phyloP scores from a whole-genome alignment of 805 yeast genomes.

The Clavispora fructus region DNA sequence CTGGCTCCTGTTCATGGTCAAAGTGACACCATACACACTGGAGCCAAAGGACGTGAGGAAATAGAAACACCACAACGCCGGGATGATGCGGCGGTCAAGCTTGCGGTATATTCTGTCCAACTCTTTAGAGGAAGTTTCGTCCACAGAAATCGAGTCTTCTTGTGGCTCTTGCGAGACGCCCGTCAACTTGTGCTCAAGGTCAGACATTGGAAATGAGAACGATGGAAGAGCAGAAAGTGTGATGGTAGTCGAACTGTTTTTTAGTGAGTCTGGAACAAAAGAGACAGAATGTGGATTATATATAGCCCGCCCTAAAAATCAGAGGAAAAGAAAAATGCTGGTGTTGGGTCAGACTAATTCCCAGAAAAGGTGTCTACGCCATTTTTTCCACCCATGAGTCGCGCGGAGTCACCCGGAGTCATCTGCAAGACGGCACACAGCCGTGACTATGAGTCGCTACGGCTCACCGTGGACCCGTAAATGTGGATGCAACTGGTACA shows the following conservation, averaged over 20 bases:
- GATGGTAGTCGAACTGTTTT: too few species aligned
- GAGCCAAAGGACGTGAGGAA: conserved; percentile 76
- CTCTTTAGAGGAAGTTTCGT: conserved; percentile 9
- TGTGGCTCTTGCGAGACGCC: neutral
- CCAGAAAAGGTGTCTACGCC: neutral
- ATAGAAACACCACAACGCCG: conserved; percentile 76
- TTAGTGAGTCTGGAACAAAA: neutral
- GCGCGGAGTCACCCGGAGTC: conserved; percentile 15
- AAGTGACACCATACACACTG: conserved; percentile 69
- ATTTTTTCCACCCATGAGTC: conserved; percentile 4
- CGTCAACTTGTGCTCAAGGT: neutral
- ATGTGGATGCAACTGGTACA: neutral
- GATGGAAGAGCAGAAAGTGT: too few species aligned
- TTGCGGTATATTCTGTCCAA: conserved; percentile 55
- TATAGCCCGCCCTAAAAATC: neutral
- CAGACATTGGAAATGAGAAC: neutral
- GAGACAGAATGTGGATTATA: neutral
- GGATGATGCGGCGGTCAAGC: conserved; percentile 68
- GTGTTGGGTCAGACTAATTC: neutral
- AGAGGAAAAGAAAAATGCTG: neutral
- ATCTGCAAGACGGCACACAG: conserved; percentile 8
- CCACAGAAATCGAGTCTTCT: neutral
- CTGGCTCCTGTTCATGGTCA: conserved; percentile 65
- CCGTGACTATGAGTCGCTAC: conserved; percentile 13
- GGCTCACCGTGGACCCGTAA: too few species aligned